Base-by-base conservation (phyloP, 768 basidiomycete genomes). In the Melanogaster broomeanus region DNA sequence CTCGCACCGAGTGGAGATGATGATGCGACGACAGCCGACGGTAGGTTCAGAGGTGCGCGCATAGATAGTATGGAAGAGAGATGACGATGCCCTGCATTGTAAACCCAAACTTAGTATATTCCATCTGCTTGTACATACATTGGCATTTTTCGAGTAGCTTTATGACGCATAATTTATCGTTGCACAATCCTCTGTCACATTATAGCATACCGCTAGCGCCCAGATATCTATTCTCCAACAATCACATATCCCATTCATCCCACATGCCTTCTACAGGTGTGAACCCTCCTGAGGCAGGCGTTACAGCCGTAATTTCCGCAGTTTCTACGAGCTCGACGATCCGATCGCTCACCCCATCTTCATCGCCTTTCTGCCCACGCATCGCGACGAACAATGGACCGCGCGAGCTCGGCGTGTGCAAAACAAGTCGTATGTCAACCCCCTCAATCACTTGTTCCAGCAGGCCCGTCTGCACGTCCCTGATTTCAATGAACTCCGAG, bases 371-470 rank as follows among this genome's bases (percentile, higher is more conserved):
- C 46, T 64, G 63, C 10, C 88, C 88, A 35, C 73, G 76, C 84
- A 85, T 85, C 12, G 77, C 87, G 4, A 85, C 72, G 40, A 91
- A 62, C 21, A 88, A 73, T 6, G 81, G 74, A 45, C 80, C 78
- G 15, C 58, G 59, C 12, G 44, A 38, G 31, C 55, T 53, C 3
- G 65, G 58, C 38, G 73, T 67, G 35, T 59, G 62, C 63, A 87
- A 77, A 42, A 90, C 67, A 25, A 90, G 74, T 22, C 88, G 82
- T 33, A 93, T 78, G 58, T 90, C 87, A 11, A 61, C 58, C 1
- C 77, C 90, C 61, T 90, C 87, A 39, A 93, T 83, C n/a, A 91
- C 87, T 68, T 93, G 91, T n/a, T 85, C 81, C 18, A 93, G 81
- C 45, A 79, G 68, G 4, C 88, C 85, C 1, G 84, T 86, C 13